Base-by-base conservation (phyloP, 2,329 filamentous ascomycete species). In the Blastomyces percursus region DNA sequence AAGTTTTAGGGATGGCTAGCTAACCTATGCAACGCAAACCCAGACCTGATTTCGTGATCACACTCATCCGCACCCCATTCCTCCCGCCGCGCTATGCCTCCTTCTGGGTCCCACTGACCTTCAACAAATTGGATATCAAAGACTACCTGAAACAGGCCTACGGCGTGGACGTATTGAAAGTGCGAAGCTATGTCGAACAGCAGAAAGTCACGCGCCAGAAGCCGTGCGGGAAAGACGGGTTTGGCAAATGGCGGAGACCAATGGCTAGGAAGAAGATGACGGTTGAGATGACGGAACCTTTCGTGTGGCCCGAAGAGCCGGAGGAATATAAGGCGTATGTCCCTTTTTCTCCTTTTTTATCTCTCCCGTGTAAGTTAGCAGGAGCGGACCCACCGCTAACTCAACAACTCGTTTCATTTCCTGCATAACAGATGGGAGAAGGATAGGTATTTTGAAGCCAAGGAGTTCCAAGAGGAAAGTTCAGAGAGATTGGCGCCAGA, bases 121-220 rank as follows among this genome's bases (percentile, higher is more conserved):
- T 96, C 81, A 96, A 91, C 81, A 99, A 99, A 79, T 87, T 97
- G 76, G 94, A 99, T 75, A 79, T 99, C 51, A 90, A 91, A 75
- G 92, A 96, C 79, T 99, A 97, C 80, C 87, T 99, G 65, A 89
- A 85, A 79, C 86, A 96, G 75, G 84, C 84, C 52, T 99, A 99
- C 81, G 82, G 83, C 64, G 86, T 97, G 65, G 82, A 86, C 66
- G 84, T 87, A 61, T 79, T 84, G 60, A 81, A 81, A 67, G 86
- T 97, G 65, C 89, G 93, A 65, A 91, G 89, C 61, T 93, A 85
- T 72, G 84, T 97, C 71, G 86, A 89, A 70, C 84, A 87, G 76
- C 82, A 85, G 73, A 84, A 82, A 56, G 75, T 87, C 44, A 82
- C 82, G 63, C 83, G 67, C 60, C 71, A 71, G 68, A 69, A 68